Conservation (phyloP, 768 basidiomycete genomes). For the Tricholomella constricta region DNA sequence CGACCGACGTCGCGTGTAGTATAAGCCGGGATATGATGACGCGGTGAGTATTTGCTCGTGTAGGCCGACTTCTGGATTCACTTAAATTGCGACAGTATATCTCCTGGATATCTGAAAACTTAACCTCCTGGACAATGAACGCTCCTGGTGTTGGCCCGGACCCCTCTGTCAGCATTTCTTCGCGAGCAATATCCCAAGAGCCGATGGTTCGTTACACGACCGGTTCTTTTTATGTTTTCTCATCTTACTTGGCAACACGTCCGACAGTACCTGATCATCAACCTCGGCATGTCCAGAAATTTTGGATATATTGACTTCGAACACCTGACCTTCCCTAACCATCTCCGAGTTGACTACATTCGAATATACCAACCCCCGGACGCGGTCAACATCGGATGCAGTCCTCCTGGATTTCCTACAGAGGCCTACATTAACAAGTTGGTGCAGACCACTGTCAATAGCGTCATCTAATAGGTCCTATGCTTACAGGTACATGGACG, state of each 20-base stretch:
- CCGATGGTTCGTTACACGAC: conserved; percentile 63
- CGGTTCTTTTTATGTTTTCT: conserved; percentile 28
- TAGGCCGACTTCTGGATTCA: neutral
- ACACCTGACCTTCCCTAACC: conserved; percentile 63
- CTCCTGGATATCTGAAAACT: conserved; percentile 72
- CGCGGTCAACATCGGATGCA: conserved; percentile 65
- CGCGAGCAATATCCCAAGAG: conserved; percentile 71
- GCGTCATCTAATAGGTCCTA: neutral
- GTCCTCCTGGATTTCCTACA: conserved; percentile 64
- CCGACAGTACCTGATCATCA: conserved; percentile 76
- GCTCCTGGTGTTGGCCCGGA: conserved; percentile 68
- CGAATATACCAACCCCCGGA: conserved; percentile 69
- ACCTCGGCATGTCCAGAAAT: conserved; percentile 78
- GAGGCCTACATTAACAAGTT: conserved; percentile 63
- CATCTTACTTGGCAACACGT: neutral
- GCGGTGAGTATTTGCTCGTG: conserved; percentile 40
- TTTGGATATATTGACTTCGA: conserved; percentile 72
- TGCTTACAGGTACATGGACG: conserved; percentile 46
- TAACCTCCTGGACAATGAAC: conserved; percentile 71
- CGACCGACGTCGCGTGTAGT: conserved; percentile 25
- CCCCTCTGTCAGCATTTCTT: conserved; percentile 53
- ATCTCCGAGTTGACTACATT: conserved; percentile 43
- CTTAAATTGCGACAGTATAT: conserved; percentile 55
- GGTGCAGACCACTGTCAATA: conserved; percentile 12
- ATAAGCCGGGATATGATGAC: conserved; percentile 57